Base-by-base conservation (phyloP, 495 filamentous ascomycete genomes). In the Zalerion maritima region DNA sequence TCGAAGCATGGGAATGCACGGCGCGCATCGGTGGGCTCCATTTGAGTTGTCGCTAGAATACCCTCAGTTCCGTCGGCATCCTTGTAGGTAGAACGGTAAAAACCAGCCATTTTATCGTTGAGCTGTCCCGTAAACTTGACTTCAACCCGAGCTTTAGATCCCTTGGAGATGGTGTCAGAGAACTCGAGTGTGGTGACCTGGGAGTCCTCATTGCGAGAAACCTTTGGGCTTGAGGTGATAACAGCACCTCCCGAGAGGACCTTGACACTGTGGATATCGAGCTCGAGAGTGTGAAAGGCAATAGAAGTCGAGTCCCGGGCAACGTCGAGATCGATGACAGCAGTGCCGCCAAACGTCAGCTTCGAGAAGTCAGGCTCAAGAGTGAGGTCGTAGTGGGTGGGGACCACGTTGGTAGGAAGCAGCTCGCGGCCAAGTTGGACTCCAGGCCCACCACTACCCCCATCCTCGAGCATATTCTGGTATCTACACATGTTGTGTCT, bases 301-400 rank as follows among this genome's bases (percentile, higher is more conserved):
- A 97, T 75, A 14, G 81, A 83, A 40, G 63, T 82, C 37, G 81
- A 79, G 41, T 89, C 79, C 47, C 94, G 82, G 34, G 65, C 62
- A 20, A 94, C 77, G 46, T 93, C 78, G 43, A 97, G 71, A 40
- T 78, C 68, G 45, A 84, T 75, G 15, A 63, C 54, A 7, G 79
- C 75, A 29, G 56, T 70, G 21, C 78, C 78, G 23, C 79, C 57
- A 47, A 78, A 84, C 25, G 64, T 77, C 46, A 80, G 71, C 32
- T 67, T 73, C 32, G 68, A 55, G 37, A 84, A 67, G 52, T 82
- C 60, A 30, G 78, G 78, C 57, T 84, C 78, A 15, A 84, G 57
- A 12, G 71, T 76, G 27, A 84, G 55, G 49, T 78, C 62, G 50
- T 84, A 83, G 54, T 82, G 73, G 0, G 50, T 52, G 7, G 78